phyloP scores from a whole-genome alignment of 495 filamentous ascomycete genomes.

The Aspergillus carlsbadensis region DNA sequence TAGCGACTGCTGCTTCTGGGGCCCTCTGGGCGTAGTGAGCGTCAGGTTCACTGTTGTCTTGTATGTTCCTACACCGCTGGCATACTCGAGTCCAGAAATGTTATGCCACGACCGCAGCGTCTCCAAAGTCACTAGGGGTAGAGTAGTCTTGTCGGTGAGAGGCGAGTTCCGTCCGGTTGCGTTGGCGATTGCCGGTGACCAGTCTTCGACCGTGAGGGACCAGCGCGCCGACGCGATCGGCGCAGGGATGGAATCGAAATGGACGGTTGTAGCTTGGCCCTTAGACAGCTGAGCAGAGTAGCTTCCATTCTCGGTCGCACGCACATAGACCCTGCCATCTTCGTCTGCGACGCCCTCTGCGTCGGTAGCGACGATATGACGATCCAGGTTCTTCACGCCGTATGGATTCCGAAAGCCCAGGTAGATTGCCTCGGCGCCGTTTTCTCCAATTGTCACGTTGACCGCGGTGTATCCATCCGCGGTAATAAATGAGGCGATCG shows the following conservation, averaged over 20 bases:
- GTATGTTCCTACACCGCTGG: background rate
- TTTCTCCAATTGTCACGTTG: background rate
- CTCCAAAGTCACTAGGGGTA: background rate
- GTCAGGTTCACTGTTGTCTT: background rate
- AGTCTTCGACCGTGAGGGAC: slow-evolving; percentile 1
- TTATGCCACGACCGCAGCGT: background rate
- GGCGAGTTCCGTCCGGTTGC: background rate
- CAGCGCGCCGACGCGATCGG: background rate
- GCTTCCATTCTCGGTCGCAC: background rate
- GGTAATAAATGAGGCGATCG: background rate
- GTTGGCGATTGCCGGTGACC: background rate
- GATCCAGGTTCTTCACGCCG: background rate
- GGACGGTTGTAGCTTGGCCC: background rate
- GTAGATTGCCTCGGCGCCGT: background rate
- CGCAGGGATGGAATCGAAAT: background rate
- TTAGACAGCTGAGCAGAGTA: background rate
- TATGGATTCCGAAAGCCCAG: background rate
- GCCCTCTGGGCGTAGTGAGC: background rate
- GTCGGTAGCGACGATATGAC: background rate
- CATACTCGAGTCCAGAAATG: background rate
- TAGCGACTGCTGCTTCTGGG: background rate
- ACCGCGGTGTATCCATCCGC: background rate
- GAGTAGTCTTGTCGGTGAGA: background rate
- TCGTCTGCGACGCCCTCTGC: background rate
- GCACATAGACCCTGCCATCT: background rate